phyloP scores from a whole-genome alignment of 1,139 yeast genomes.

The Saccharomycopsis crataegensis region DNA sequence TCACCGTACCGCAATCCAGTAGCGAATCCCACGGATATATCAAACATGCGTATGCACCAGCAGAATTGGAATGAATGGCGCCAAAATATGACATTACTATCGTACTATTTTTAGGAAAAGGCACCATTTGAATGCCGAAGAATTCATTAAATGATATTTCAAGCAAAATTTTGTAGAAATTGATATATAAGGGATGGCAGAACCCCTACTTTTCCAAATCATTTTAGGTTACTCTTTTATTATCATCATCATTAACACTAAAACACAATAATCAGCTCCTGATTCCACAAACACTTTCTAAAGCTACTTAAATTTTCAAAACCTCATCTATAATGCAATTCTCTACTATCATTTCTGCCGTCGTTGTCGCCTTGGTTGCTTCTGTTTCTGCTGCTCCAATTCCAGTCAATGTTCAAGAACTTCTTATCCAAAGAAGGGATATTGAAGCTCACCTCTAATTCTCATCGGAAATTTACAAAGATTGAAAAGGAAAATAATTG shows the following conservation, averaged over 20 bases:
- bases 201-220: too few relatives aligned
- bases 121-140: too few relatives aligned
- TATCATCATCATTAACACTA: background rate
- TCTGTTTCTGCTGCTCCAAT: conserved; percentile 19
- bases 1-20: too few relatives aligned
- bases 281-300: background rate
- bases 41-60: too few relatives aligned
- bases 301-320: background rate
- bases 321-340: conserved; percentile 12
- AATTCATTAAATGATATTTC: too few relatives aligned
- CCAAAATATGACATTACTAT: too few relatives aligned
- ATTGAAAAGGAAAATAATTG: too few relatives aligned
- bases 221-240: background rate
- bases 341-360: conserved; percentile 13
- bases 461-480: background rate
- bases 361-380: conserved; percentile 12
- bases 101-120: too few relatives aligned
- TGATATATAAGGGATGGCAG: too few relatives aligned
- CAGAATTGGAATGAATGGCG: too few relatives aligned
- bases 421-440: conserved; percentile 12
- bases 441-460: background rate
- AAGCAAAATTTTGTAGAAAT: too few relatives aligned
- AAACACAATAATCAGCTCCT: background rate
- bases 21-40: too few relatives aligned
- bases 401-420: conserved; percentile 17